Evolutionary conservation across 2,329 filamentous ascomycete genomes (phyloP), one percentile per base, ranked within the genome.

Genomic region (Talaromyces atroroseus): DNA sequence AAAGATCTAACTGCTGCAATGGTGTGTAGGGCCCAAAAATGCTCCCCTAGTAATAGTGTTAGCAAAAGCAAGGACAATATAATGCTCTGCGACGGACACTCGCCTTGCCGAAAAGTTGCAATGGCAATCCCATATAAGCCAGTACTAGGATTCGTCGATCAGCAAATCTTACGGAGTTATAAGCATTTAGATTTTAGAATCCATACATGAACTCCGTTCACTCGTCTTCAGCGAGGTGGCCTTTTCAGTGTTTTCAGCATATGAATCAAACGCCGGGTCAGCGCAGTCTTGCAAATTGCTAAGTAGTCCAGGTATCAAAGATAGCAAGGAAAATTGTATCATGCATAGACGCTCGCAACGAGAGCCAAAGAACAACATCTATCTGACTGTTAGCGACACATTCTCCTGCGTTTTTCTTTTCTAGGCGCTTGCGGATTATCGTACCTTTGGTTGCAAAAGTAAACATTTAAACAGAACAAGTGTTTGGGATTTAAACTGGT

Each of bases 341-440:
- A 97, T 95, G 81, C 94, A 99, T 63, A 99, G 78, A 62, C 89
- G 83, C 73, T 99, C 94, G 73, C 94, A 97, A 65, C 91, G 86
- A n/a, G 92, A 91, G 60, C 94, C 92, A 66, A 97, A 99, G 77
- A 99, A 97, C 54, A 99, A 85, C 88, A 97, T 97, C 92, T 96
- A 64, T 0, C 26, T 18, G 5, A 11, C 45, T 24, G 21, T 54
- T 10, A 54, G 50, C 32, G 18, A 26, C 14, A 3, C 14, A n/a
- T 5, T 45, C n/a, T 14, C 16, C n/a, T 16, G 4, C 8, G 16
- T 3, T 45, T 18, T 14, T 3, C 4, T 5, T 4, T 18, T 40
- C 3, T 46, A 21, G 45, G n/a, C 8, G 4, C 14, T 6, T n/a
- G 38, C 38, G 7, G 36, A 26, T 16, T 26, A 4, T 16, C 57